Evolutionary conservation across 805 yeast genomes (phyloP).

Genomic region (Yarrowia porcina): DNA sequence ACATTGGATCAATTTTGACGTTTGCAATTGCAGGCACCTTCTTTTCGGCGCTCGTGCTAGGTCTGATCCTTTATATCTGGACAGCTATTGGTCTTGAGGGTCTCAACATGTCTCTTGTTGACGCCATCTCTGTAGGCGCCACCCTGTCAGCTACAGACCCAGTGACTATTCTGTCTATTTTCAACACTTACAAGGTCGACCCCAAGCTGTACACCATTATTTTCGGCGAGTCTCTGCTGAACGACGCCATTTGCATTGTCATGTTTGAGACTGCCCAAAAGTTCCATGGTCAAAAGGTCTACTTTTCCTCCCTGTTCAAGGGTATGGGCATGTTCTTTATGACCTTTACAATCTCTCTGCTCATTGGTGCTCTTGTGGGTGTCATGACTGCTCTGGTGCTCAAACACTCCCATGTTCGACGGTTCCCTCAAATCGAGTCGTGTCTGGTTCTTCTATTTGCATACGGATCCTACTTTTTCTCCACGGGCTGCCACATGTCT

Average conservation of each 20-base stretch:
- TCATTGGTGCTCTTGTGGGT: slow-evolving; percentile 87
- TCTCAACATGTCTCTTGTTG: slow-evolving; percentile 86
- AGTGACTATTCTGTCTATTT: slow-evolving; percentile 91
- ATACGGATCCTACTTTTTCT: slow-evolving; percentile 93
- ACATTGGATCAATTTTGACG: slow-evolving; percentile 82
- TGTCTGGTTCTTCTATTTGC: slow-evolving; percentile 88
- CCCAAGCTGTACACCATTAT: slow-evolving; percentile 96
- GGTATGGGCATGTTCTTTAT: slow-evolving; percentile 91
- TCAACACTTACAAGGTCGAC: slow-evolving; percentile 96
- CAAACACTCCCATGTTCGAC: slow-evolving; percentile 87
- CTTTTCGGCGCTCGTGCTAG: slow-evolving; percentile 84
- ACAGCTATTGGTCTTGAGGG: slow-evolving; percentile 89
- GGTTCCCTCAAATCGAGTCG: slow-evolving; percentile 96
- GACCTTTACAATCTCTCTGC: slow-evolving; percentile 86
- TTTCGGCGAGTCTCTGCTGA: slow-evolving; percentile 91
- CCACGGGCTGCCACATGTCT: slow-evolving; percentile 99
- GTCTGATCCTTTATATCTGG: slow-evolving; percentile 84
- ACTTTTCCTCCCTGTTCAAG: slow-evolving; percentile 59
- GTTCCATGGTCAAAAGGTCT: slow-evolving; percentile 81
- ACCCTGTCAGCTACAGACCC: slow-evolving; percentile 98
- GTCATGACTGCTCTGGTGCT: slow-evolving; percentile 82
- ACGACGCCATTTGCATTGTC: slow-evolving; percentile 97
- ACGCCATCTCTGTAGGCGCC: slow-evolving; percentile 96
- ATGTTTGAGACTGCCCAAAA: slow-evolving; percentile 98
- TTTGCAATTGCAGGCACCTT: slow-evolving; percentile 98